Base-by-base conservation (phyloP, 2,329 filamentous ascomycete species). In the Fusarium nodosum region DNA sequence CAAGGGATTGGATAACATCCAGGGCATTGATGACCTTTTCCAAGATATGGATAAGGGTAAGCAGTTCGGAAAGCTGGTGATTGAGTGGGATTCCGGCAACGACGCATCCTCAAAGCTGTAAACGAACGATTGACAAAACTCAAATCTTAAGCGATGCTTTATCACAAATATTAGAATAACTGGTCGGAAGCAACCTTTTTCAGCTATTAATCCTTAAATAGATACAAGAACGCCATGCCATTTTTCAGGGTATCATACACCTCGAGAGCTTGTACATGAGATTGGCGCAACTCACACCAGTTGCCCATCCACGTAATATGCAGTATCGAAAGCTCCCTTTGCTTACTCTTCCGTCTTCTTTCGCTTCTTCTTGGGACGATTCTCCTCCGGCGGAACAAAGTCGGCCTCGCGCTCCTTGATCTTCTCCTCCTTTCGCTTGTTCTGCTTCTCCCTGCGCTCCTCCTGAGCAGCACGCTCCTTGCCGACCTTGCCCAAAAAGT, bases 51-150 rank as follows among this genome's bases (percentile, higher is more conserved):
- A 92, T 77, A 87, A 88, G 8, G 93, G 91, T 0, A 89, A 82
- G 66, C 95, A 98, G 79, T 97, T 98, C 83, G 96, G 95, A 13
- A 98, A 98, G 81, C 79, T 98, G 73, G 93, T 97, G 3, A 88
- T 97, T 69, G 88, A 93, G 73, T 86, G 94, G 73, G 84, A 77
- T n/a, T 66, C 74, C 0, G 70, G 74, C 15, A 77, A 72, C 7
- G 78, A 75, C 15, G 68, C 71, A 4, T 58, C 75, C 15, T 75
- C 82, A 5, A 86, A 82, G 72, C 68, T 86, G 63, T 86, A 78
- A 72, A 4, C 11, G 2, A 31, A 55, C 34, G 16, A 11, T 54
- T 22, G 11, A 26, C 18, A n/a, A 18, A 38, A 36, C 28, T 28
- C 9, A 11, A 28, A 28, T 28, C 28, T 28, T 3, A 28, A 28